These are phyloP conservation scores for Eucalyptus regnans DNA, from an alignment of 345 rosid species.

Conservation along the genomic window DNA sequence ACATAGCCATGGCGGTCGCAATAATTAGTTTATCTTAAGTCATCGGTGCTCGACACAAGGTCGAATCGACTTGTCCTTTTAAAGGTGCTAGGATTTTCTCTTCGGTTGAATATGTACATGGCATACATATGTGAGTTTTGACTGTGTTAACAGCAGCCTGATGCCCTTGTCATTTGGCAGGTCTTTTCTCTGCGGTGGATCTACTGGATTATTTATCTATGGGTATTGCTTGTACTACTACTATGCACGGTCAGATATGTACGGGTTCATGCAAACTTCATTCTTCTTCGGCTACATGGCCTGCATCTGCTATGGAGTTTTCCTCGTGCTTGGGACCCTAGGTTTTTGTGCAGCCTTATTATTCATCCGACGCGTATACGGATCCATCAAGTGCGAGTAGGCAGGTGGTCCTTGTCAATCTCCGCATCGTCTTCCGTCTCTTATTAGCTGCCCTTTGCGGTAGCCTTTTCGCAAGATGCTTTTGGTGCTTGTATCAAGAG, in stretches of 20 bases:
- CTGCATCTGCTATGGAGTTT: constrained; percentile 1
- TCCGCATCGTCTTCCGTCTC: not conserved
- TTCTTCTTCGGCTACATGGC: constrained; percentile 5
- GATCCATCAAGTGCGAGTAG: constrained; percentile 5
- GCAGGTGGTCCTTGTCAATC: not conserved
- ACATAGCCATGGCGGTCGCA: not conserved
- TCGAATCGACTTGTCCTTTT: not conserved
- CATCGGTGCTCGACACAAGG: not conserved
- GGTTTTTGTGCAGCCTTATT: not conserved
- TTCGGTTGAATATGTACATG: not conserved
- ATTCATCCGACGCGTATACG: not conserved
- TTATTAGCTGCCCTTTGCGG: not conserved
- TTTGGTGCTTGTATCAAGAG: not conserved
- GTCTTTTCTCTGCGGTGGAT: constrained; percentile 1
- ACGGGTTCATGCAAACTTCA: constrained; percentile 1
- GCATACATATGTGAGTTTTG: not conserved
- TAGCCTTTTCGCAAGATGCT: not conserved
- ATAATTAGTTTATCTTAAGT: too few relatives aligned
- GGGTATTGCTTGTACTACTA: not conserved
- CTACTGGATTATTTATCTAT: not conserved
- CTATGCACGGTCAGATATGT: not conserved
- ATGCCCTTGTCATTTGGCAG: not conserved
- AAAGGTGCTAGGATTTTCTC: not conserved
- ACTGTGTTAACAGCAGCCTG: not conserved
- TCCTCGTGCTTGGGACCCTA: constrained; percentile 1